Percentiles rank a stretch among this genome's conserved stretches.
Conservation (phyloP, 23 red algal species). For the Gracilaria gracilis region DNA sequence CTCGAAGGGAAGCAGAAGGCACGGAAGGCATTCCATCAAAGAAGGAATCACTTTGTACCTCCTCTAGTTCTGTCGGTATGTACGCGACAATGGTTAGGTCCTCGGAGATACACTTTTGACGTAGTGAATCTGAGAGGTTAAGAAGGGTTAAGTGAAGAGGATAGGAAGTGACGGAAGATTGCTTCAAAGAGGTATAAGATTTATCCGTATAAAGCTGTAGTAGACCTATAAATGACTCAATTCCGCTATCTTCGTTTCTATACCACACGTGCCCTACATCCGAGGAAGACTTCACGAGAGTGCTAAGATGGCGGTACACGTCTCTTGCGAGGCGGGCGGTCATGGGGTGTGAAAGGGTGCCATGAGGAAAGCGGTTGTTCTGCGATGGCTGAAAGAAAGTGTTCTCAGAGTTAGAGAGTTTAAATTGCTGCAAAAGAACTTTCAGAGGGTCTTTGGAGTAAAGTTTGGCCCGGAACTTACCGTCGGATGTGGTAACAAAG, state of each 20-base stretch:
- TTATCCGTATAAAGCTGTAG: conserved; percentile 24
- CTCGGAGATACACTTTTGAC: background rate
- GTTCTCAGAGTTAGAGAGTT: background rate
- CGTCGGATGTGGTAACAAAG: background rate
- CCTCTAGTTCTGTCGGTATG: background rate
- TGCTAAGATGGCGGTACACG: background rate
- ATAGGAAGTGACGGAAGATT: conserved; percentile 11
- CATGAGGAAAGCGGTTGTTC: background rate
- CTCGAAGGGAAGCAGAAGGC: background rate
- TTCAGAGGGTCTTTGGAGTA: background rate
- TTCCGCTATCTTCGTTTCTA: background rate
- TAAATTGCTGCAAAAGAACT: background rate
- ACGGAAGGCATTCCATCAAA: background rate
- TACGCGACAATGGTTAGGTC: background rate
- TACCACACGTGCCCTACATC: background rate
- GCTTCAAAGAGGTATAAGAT: conserved; percentile 39
- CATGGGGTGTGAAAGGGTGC: conserved; percentile 2
- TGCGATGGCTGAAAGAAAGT: background rate
- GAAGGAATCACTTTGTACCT: background rate
- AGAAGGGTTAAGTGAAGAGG: conserved; percentile 11
- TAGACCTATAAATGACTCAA: background rate
- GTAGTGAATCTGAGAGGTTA: conserved; percentile 11
- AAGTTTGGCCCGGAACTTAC: background rate
- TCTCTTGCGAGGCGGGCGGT: background rate
- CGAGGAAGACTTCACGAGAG: background rate